Percentiles rank a stretch among this genome's conserved stretches.
Conservation (phyloP, 1,284 basidiomycete species). For the Ceratorhiza oryzae-sativae region DNA sequence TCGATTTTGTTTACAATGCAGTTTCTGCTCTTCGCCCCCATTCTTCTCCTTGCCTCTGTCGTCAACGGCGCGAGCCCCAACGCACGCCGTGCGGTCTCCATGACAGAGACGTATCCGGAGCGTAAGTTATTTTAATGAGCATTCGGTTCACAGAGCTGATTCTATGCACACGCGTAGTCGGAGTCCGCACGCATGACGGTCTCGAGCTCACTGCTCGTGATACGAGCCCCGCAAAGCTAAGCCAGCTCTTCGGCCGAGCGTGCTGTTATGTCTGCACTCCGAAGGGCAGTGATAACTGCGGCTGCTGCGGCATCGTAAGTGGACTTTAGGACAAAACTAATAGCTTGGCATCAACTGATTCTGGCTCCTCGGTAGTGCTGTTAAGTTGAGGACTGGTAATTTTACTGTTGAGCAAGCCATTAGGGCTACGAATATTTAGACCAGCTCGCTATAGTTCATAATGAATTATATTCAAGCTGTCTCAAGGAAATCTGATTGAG, state of each 20-base stretch:
- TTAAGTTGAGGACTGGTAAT: too few relatives aligned
- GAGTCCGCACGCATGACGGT: constrained; percentile 4
- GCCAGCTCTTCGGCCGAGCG: constrained; percentile 18
- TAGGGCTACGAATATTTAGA: too few relatives aligned
- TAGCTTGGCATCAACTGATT: too few relatives aligned
- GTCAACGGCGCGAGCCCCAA: constrained; percentile 13
- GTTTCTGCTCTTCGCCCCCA: background rate
- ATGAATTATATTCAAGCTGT: too few relatives aligned
- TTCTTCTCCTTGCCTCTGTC: background rate
- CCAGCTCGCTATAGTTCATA: too few relatives aligned
- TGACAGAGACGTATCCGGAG: constrained; percentile 1
- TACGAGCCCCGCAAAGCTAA: constrained; percentile 25
- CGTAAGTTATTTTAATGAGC: background rate
- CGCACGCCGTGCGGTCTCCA: background rate
- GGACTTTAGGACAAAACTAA: too few relatives aligned
- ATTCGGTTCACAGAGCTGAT: background rate
- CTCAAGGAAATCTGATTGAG: too few relatives aligned
- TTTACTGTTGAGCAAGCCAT: too few relatives aligned
- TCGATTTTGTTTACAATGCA: background rate
- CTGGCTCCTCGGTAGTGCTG: too few relatives aligned
- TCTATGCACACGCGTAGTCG: background rate
- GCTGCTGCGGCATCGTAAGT: constrained; percentile 31
- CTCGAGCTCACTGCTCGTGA: constrained; percentile 22
- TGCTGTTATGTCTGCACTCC: constrained; percentile 31
- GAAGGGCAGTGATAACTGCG: constrained; percentile 31